Base-by-base conservation (phyloP, 1,284 basidiomycete species). In the Coniophora puteana region DNA sequence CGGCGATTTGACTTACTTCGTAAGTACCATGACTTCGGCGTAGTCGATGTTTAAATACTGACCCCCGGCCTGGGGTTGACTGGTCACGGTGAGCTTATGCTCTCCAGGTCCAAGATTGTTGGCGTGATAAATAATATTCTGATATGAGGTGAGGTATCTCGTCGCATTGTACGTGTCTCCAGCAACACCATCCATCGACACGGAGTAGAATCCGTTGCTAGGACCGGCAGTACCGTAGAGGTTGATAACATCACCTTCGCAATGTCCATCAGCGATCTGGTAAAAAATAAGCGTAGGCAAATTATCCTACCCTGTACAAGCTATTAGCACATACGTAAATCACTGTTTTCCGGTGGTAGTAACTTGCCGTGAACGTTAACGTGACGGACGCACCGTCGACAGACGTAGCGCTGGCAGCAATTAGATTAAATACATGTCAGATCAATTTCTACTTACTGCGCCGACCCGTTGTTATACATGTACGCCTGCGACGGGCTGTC, bases 361-460 rank as follows among this genome's bases (percentile, higher is more conserved):
- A n/a, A 44, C 52, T 35, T 22, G 49, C 52, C 39, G 39, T 44
- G 21, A 57, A 57, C 6, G 42, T 48, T 11, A 45, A 51, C 5
- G 44, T 47, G 12, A 51, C 42, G 22, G 34, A 47, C 12, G 53
- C 53, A 10, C 45, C 45, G 8, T n/a, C 8, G 12, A 23, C 21
- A 21, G 44, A 46, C 8, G 55, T 55, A 10, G 44, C 41, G 28
- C 53, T 55, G 18, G 18, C 29, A n/a, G 13, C 38, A n/a, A 21
- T 10, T 34, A 21, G 30, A 37, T 36, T 10, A 33, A n/a, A 17
- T 10, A 24, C 17, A 21, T 32, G 18, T 28, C 12, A 4, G n/a
- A 21, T 13, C 17, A 12, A 18, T 6, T 6, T n/a, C 14, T 8
- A 41, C 51, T 46, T 31, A 53, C 53, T 51, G 47, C 25, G 49